These are phyloP conservation scores for Colletotrichum spinosum DNA, from an alignment of 2,329 filamentous ascomycete species.

Conservation along the genomic window DNA sequence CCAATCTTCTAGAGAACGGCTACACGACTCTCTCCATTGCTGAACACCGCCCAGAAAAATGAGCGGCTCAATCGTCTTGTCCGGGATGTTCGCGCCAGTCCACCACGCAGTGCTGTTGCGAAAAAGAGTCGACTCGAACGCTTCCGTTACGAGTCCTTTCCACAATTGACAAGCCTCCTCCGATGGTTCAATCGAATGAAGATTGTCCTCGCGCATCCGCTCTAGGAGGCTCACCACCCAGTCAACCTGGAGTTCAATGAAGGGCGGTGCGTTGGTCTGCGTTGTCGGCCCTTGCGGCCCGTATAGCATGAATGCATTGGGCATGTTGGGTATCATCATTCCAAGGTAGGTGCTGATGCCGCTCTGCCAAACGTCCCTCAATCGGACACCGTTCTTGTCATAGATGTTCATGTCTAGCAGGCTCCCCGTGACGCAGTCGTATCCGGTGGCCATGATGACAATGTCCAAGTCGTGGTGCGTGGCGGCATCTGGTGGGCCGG, in stretches of 20 bases:
- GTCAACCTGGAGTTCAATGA: conserved; percentile 41
- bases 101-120: conserved; percentile 36
- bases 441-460: conserved; percentile 39
- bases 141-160: not conserved
- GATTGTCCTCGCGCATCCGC: conserved; percentile 27
- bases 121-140: conserved; percentile 16
- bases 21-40: conserved; percentile 15
- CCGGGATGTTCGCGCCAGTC: conserved; percentile 33
- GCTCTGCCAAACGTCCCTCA: conserved; percentile 36
- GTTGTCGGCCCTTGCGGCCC: conserved; percentile 40
- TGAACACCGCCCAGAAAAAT: conserved; percentile 28
- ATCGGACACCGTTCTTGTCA: conserved; percentile 32
- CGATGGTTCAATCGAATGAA: conserved; percentile 13
- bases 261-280: conserved; percentile 39
- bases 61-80: conserved; percentile 33
- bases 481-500: not conserved
- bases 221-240: conserved; percentile 35
- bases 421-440: conserved; percentile 40
- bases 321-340: conserved; percentile 39
- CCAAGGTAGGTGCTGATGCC: conserved; percentile 40
- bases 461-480: conserved; percentile 24
- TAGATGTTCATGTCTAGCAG: conserved; percentile 40
- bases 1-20: not conserved
- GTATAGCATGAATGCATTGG: conserved; percentile 41
- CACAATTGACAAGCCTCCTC: conserved; percentile 15